A percentile compares a stretch with the other conserved stretches of the same genome.
phyloP scores from a whole-genome alignment of 164 flowering plant genomes.

The Akebia trifoliata region DNA sequence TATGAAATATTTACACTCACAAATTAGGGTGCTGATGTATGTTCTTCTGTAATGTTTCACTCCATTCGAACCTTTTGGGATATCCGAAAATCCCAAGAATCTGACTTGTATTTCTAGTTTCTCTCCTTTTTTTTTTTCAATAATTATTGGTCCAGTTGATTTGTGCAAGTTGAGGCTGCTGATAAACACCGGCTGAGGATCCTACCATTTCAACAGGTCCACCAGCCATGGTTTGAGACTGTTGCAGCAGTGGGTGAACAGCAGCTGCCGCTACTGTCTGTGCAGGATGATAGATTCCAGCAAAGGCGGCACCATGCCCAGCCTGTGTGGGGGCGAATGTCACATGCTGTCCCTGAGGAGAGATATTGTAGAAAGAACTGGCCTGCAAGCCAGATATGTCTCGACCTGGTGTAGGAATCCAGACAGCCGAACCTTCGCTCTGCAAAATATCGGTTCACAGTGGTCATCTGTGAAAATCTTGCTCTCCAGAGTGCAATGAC shows the following conservation, averaged over 20 bases:
- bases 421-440: conserved; percentile 81
- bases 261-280: conserved; percentile 58
- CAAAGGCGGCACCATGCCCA: conserved; percentile 60
- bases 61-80: background rate
- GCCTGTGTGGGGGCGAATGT: conserved; percentile 64
- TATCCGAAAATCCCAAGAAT: conserved; percentile 7
- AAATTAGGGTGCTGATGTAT: conserved; percentile 13
- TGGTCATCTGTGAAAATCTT: no score
- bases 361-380: conserved; percentile 72
- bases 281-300: conserved; percentile 70
- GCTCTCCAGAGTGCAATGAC: no score
- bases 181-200: conserved; percentile 61
- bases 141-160: conserved; percentile 82
- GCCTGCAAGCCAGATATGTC: conserved; percentile 63
- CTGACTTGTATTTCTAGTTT: conserved; percentile 9
- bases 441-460: no score
- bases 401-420: conserved; percentile 71
- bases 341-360: conserved; percentile 81
- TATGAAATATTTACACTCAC: conserved; percentile 34
- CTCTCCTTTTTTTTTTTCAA: conserved; percentile 24
- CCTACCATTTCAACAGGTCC: conserved; percentile 74
- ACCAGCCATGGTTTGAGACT: conserved; percentile 70
- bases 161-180: conserved; percentile 78
- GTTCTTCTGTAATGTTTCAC: conserved; percentile 8
- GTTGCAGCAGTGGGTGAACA: conserved; percentile 75